A percentile compares a stretch with the other conserved stretches of the same genome.
Evolutionary conservation across 352 stramenopile species (phyloP).

Genomic region (Phytophthora palmivora): DNA sequence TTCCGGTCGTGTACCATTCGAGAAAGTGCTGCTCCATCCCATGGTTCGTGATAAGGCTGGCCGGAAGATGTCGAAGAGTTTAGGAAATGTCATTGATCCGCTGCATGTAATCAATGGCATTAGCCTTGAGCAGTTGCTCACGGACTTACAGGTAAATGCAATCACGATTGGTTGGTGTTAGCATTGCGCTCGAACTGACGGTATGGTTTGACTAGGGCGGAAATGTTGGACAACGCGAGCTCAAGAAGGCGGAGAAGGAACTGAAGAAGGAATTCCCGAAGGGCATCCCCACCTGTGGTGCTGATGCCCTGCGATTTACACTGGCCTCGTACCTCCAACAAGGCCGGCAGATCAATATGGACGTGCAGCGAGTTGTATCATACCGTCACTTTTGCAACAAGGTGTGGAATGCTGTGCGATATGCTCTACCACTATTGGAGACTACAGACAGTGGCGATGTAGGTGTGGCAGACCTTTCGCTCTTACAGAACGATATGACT

Average conservation of each 20-base stretch:
- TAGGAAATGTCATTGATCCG: constrained; percentile 99
- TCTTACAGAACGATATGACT: constrained; percentile 52
- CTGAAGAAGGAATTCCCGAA: constrained; percentile 97
- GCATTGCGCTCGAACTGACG: background rate
- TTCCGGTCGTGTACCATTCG: constrained; percentile 97
- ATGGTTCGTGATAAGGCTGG: constrained; percentile 99
- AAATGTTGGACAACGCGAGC: constrained; percentile 89
- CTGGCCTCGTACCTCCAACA: constrained; percentile 95
- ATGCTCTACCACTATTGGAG: constrained; percentile 70
- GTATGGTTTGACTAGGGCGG: constrained; percentile 45
- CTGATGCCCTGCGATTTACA: constrained; percentile 98
- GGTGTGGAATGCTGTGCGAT: constrained; percentile 88
- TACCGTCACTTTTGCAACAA: constrained; percentile 92
- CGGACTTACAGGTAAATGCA: constrained; percentile 85
- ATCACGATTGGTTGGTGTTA: background rate
- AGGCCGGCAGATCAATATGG: constrained; percentile 91
- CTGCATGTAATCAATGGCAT: constrained; percentile 98
- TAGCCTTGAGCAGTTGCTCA: constrained; percentile 92
- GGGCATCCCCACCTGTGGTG: constrained; percentile 98
- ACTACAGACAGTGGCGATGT: constrained; percentile 4
- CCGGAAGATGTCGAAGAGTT: constrained; percentile 99
- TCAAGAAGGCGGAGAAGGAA: constrained; percentile 96
- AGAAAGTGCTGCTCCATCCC: constrained; percentile 98
- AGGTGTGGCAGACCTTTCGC: constrained; percentile 28
- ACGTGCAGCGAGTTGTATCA: constrained; percentile 84